phyloP scores from a whole-genome alignment of 768 basidiomycete genomes.

The Tylopilus subfusipes region DNA sequence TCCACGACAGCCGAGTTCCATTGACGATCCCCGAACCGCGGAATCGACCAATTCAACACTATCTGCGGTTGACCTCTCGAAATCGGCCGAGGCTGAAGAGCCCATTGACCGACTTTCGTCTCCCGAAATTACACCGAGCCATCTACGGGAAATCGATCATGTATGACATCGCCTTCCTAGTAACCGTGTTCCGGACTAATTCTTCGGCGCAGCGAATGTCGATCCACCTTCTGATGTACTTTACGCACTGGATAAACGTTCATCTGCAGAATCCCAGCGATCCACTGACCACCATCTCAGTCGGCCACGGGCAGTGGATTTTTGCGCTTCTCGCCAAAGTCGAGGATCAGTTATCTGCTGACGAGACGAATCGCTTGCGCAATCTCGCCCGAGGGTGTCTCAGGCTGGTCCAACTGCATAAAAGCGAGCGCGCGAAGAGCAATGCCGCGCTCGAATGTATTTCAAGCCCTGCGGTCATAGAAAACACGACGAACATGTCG shows the following conservation, averaged over 20 bases:
- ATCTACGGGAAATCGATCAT: constrained; percentile 63
- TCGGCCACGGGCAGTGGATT: constrained; percentile 72
- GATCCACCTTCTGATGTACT: constrained; percentile 79
- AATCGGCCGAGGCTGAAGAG: background rate
- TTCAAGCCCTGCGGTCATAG: background rate
- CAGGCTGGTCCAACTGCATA: constrained; percentile 39
- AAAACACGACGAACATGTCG: constrained; percentile 32
- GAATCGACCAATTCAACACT: background rate
- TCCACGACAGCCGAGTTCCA: background rate
- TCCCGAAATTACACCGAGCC: constrained; percentile 55
- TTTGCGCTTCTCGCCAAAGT: constrained; percentile 68
- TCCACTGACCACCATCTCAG: constrained; percentile 41
- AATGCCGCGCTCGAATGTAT: constrained; percentile 2
- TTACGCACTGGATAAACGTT: constrained; percentile 73
- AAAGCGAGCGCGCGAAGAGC: constrained; percentile 22
- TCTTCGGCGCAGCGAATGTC: constrained; percentile 50
- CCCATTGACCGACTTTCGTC: constrained; percentile 25
- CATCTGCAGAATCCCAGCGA: constrained; percentile 46
- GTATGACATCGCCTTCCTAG: constrained; percentile 36
- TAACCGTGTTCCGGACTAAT: constrained; percentile 4
- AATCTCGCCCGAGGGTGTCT: constrained; percentile 72
- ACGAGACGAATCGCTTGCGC: constrained; percentile 75
- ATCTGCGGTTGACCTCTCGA: background rate
- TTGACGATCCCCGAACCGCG: background rate
- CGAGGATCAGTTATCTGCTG: constrained; percentile 65